Evolutionary conservation across 106 monocot genomes (phyloP).

Genomic region (Narthecium ossifragum): DNA sequence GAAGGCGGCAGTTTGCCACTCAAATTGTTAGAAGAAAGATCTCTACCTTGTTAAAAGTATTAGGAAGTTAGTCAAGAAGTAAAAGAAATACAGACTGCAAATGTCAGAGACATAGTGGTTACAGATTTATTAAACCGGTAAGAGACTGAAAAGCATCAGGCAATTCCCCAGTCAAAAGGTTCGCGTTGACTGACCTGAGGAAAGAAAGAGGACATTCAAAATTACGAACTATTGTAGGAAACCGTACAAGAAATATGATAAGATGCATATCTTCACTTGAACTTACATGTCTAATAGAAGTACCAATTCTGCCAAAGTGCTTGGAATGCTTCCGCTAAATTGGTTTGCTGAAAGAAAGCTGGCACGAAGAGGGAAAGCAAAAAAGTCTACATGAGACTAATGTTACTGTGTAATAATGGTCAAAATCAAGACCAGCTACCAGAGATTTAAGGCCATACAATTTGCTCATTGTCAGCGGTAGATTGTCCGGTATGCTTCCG

Average conservation of each 20-base stretch:
- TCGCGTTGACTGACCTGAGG: slow-evolving; percentile 73
- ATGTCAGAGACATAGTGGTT: too few species aligned
- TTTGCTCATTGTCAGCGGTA: slow-evolving; percentile 62
- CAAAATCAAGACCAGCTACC: not conserved
- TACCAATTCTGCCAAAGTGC: slow-evolving; percentile 51
- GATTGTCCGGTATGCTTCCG: slow-evolving; percentile 80
- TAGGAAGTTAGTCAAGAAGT: not conserved
- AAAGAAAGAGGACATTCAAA: not conserved
- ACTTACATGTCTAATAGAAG: slow-evolving; percentile 78
- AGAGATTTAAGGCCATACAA: slow-evolving; percentile 47
- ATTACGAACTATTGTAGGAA: not conserved
- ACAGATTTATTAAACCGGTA: slow-evolving; percentile 81
- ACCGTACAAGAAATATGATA: not conserved
- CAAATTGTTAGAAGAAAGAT: slow-evolving; percentile 85
- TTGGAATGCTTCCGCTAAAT: slow-evolving; percentile 81
- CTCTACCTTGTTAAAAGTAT: slow-evolving; percentile 22
- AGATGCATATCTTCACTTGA: not conserved
- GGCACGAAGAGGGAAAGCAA: slow-evolving; percentile 12
- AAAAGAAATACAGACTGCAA: too few species aligned
- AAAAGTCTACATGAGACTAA: not conserved
- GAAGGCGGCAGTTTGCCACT: slow-evolving; percentile 80
- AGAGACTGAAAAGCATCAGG: slow-evolving; percentile 86
- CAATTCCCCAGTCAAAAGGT: slow-evolving; percentile 73
- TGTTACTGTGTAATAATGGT: not conserved
- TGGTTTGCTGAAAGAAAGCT: slow-evolving; percentile 97